A percentile compares a stretch with the other conserved stretches of the same genome.
These are phyloP conservation scores for Mediolabrus comicus DNA, from an alignment of 108 stramenopile genomes.

Conservation along the genomic window DNA sequence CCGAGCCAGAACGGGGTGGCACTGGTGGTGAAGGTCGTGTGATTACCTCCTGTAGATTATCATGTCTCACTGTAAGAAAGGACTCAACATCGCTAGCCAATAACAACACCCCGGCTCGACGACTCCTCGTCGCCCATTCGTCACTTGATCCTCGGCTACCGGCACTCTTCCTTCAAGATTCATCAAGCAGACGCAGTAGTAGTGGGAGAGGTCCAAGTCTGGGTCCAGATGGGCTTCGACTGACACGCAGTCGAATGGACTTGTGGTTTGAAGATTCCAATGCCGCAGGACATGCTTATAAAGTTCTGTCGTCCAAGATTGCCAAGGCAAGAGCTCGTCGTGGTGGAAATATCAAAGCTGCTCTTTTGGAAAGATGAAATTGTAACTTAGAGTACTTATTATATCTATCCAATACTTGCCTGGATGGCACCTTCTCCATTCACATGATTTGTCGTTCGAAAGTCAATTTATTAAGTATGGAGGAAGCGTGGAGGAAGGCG, in stretches of 20 bases:
- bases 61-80: constrained; percentile 47
- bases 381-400: too few species aligned
- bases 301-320: constrained; percentile 48
- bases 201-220: constrained; percentile 11
- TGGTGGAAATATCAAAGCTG: constrained; percentile 39
- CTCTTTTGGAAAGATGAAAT: constrained; percentile 24
- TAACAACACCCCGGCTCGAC: constrained; percentile 63
- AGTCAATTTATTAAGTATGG: too few species aligned
- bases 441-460: too few species aligned
- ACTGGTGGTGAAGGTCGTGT: constrained; percentile 71
- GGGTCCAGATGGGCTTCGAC: constrained; percentile 22
- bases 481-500: too few species aligned
- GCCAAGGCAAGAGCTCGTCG: constrained; percentile 49
- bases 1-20: constrained; percentile 60
- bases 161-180: constrained; percentile 58
- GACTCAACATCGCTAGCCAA: constrained; percentile 45
- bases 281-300: constrained; percentile 57
- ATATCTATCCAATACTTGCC: too few species aligned
- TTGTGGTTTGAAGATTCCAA: constrained; percentile 86
- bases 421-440: too few species aligned
- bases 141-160: constrained; percentile 62
- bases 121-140: constrained; percentile 59
- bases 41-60: constrained; percentile 58
- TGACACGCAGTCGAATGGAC: constrained; percentile 63
- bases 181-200: constrained; percentile 3